Evolutionary conservation across 2,329 filamentous ascomycete species (phyloP), one percentile per base, ranked within the genome.

Genomic region (Penicillium italicum): DNA sequence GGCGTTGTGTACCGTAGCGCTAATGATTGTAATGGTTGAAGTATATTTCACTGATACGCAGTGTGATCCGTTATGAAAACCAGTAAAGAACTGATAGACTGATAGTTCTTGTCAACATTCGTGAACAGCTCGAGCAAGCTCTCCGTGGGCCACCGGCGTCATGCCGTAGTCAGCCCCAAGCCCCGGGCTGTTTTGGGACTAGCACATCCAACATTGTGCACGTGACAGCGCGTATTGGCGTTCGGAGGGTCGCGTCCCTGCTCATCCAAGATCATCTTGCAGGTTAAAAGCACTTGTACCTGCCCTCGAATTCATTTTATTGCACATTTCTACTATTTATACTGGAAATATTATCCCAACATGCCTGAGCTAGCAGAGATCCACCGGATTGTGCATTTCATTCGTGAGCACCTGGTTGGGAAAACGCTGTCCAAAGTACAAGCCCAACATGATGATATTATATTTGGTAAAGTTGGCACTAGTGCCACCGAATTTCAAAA

Each of bases 391-490:
- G 90, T 95, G 47, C 89, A 96, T 71, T 95, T 87, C 71, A 84
- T 99, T 37, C 86, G 85, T 57, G 86, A 88, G 61, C 84, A 91
- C 72, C 82, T 96, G n/a, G 88, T 95, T 28, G 91, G 90, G 53
- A 94, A 90, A 76, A 89, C 81, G 10, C 86, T 99, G 58, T 77
- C 81, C 44, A 83, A 82, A 38, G 88, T 90, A 52, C 78, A 82
- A 24, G 87, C 90, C 12, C 81, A 87, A 59, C 87, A 96, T 66
- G 93, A 99, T 76, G 78, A 79, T 64, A 93, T 89, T 69, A 82
- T 99, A 6, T 99, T 92, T 73, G 91, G 92, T 64, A 97, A 97
- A 74, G 91, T 86, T 20, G 91, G 92, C 30, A 95, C 89, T 0
- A 90, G 83, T 18, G 90, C 87, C 0, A 73, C 83, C 0, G 88